These are phyloP conservation scores for Helotiales sp. DNA, from an alignment of 2,329 filamentous ascomycete species.

Conservation along the genomic window DNA sequence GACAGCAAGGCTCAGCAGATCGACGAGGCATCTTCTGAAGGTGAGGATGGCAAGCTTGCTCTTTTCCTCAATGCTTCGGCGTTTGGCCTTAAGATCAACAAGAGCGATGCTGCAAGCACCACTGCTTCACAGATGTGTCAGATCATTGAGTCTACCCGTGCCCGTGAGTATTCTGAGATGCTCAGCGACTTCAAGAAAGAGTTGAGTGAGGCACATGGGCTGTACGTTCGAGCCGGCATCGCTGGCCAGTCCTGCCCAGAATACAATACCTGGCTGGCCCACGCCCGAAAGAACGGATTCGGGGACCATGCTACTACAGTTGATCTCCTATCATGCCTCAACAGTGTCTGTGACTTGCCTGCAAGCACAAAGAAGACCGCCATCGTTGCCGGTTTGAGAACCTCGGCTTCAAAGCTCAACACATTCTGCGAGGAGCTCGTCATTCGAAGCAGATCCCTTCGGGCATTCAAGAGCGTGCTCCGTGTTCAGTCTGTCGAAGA, in stretches of 20 bases:
- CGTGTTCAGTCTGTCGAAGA: not conserved
- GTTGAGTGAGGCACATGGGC: not conserved
- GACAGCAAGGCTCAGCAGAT: not conserved
- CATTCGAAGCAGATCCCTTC: not conserved
- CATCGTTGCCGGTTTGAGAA: not conserved
- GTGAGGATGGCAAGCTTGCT: slow-evolving; percentile 5
- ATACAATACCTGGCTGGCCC: not conserved
- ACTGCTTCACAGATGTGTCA: not conserved
- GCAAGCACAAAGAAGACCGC: not conserved
- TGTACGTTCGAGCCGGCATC: not conserved
- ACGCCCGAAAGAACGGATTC: not conserved
- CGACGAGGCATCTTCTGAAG: not conserved
- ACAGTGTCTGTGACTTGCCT: not conserved
- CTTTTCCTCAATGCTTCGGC: slow-evolving; percentile 16
- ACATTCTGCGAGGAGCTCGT: not conserved
- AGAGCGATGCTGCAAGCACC: not conserved
- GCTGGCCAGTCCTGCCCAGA: not conserved
- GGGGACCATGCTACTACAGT: not conserved
- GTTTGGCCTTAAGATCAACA: not conserved
- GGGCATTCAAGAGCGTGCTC: not conserved
- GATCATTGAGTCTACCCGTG: not conserved
- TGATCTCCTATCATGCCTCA: not conserved
- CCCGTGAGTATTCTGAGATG: not conserved
- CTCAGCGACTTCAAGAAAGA: not conserved
- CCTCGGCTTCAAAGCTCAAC: not conserved